phyloP scores from a whole-genome alignment of 2,329 filamentous ascomycete genomes.

The Arthroderma sp. region DNA sequence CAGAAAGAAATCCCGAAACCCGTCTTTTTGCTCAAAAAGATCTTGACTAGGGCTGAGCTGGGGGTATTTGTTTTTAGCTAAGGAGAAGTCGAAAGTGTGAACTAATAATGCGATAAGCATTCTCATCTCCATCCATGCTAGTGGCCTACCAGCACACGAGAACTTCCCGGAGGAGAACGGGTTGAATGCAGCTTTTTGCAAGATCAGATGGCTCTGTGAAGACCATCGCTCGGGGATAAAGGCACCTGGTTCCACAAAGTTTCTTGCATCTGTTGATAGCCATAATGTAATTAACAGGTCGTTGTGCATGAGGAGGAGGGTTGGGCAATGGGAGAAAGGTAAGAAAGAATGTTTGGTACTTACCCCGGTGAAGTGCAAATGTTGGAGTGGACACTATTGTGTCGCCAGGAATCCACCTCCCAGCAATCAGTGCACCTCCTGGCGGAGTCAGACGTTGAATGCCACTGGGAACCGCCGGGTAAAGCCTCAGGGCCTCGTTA shows the following conservation, averaged over 20 bases:
- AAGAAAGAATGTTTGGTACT: constrained; percentile 1
- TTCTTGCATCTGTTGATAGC: constrained; percentile 1
- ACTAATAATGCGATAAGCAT: constrained; percentile 23
- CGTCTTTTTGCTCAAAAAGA: not conserved
- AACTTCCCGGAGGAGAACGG: constrained; percentile 19
- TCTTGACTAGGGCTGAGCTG: not conserved
- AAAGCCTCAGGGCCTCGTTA: constrained; percentile 21
- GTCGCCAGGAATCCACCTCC: constrained; percentile 18
- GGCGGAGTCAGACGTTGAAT: constrained; percentile 23
- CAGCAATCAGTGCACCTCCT: constrained; percentile 17
- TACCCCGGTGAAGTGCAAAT: constrained; percentile 13
- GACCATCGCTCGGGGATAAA: constrained; percentile 23
- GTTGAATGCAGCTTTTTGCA: constrained; percentile 16
- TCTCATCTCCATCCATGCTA: constrained; percentile 21
- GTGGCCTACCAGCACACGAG: constrained; percentile 18
- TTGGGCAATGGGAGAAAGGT: not conserved
- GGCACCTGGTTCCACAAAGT: constrained; percentile 6
- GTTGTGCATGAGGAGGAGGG: not conserved
- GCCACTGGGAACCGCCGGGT: constrained; percentile 19
- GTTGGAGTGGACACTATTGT: constrained; percentile 13
- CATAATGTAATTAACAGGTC: not conserved
- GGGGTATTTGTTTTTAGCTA: constrained; percentile 5
- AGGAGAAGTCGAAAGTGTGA: constrained; percentile 23
- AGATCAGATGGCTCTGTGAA: constrained; percentile 12
- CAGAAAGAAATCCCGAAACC: constrained; percentile 1